Evolutionary conservation across 1,139 yeast species (phyloP).

Genomic region (Scheffersomyces titani): DNA sequence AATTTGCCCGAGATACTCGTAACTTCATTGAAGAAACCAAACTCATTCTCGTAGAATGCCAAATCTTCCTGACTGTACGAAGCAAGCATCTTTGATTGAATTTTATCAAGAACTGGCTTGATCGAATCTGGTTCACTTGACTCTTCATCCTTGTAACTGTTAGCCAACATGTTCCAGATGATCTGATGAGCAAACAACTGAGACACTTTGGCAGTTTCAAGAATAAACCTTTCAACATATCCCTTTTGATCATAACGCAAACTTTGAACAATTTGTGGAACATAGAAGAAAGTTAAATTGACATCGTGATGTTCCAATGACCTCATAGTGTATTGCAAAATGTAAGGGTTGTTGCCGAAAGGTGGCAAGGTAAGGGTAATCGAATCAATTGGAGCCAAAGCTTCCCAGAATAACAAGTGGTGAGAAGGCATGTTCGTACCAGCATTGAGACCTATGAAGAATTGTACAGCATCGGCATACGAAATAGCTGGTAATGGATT

Average conservation of each 20-base stretch:
- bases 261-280: constrained; percentile 95
- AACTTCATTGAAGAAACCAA: constrained; percentile 85
- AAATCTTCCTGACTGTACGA: constrained; percentile 63
- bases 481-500: constrained; percentile 65
- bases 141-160: constrained; percentile 88
- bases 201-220: constrained; percentile 90
- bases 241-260: constrained; percentile 81
- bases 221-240: constrained; percentile 82
- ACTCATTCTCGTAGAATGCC: constrained; percentile 77
- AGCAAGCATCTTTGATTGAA: constrained; percentile 64
- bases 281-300: constrained; percentile 89
- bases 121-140: constrained; percentile 75
- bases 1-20: constrained; percentile 92
- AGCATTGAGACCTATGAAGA: constrained; percentile 50
- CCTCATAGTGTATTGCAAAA: constrained; percentile 87
- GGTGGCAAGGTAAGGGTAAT: constrained; percentile 84
- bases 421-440: constrained; percentile 41
- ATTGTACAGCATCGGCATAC: constrained; percentile 66
- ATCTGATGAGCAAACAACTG: constrained; percentile 96
- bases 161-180: constrained; percentile 97
- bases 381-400: constrained; percentile 81
- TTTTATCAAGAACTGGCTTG: constrained; percentile 80
- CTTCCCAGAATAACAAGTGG: constrained; percentile 68
- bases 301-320: constrained; percentile 88
- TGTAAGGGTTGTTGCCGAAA: constrained; percentile 63